Evolutionary conservation across 305 asterid species (phyloP), one percentile per base, ranked within the genome.

Genomic region (Petunia hybrid): DNA sequence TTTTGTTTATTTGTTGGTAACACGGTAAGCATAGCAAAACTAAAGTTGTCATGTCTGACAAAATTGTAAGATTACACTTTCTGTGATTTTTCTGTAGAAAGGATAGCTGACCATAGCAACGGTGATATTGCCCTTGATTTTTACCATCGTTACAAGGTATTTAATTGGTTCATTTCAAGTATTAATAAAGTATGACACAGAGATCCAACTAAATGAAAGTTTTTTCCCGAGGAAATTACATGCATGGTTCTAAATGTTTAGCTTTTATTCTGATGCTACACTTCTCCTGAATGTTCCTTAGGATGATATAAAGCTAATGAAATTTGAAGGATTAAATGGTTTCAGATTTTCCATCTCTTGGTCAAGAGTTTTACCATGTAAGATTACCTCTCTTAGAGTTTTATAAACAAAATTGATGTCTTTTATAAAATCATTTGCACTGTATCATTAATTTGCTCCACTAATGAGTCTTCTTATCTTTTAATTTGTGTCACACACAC

Each of bases 301-400:
- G 82, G 82, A 79, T 22, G 82, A 79, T 48, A 79, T 79, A 43
- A 35, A 51, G 46, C 40, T 79, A 14, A 56, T 79, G 48, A 79
- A 79, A 69, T 6, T 62, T 36, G 8, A 61, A 7, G 31, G 31
- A 22, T 22, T 22, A 22, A 22, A 22, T 22, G 31, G 31, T 22
- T 22, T 22, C 31, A 22, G 31, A 22, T 22, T 22, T 22, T 22
- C 31, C 31, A 22, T 22, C 31, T 22, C 31, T 22, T 22, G 31
- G 31, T 22, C 31, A 22, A 22, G 31, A 22, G 31, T 22, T 22
- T 22, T 22, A 22, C 31, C 31, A 22, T 16, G 83, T 83, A 51
- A 78, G 79, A 2, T 22, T n/a, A 22, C 31, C 31, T 22, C 0
- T 22, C 31, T 22, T 22, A 22, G 31, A 22, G 31, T 22, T 22